These are phyloP conservation scores for Cryptococcus amylolentus DNA, from an alignment of 1,284 basidiomycete species.

Conservation along the genomic window DNA sequence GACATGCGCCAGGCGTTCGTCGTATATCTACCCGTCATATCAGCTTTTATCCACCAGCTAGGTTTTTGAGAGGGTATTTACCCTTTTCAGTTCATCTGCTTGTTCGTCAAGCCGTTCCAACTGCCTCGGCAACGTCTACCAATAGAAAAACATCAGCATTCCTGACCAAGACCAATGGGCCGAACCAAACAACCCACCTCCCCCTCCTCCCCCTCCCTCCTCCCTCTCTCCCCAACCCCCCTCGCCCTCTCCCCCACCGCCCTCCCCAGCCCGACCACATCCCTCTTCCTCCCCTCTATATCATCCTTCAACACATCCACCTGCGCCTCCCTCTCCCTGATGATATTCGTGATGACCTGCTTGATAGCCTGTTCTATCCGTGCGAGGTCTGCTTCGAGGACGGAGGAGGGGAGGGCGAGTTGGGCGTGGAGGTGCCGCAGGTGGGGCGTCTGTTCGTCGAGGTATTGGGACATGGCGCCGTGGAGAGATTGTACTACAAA, in stretches of 20 bases:
- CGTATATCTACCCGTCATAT: slow-evolving; percentile 26
- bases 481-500: not conserved
- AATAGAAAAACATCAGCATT: too few relatives aligned
- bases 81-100: slow-evolving; percentile 31
- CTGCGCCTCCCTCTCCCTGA: slow-evolving; percentile 40
- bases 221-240: slow-evolving; percentile 22
- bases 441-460: slow-evolving; percentile 43
- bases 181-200: slow-evolving; percentile 24
- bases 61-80: slow-evolving; percentile 8
- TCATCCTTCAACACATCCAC: slow-evolving; percentile 41
- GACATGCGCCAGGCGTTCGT: slow-evolving; percentile 32
- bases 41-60: not conserved
- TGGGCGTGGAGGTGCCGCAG: slow-evolving; percentile 38
- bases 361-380: slow-evolving; percentile 43
- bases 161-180: not conserved
- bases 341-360: slow-evolving; percentile 35
- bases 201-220: slow-evolving; percentile 30
- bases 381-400: slow-evolving; percentile 33
- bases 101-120: slow-evolving; percentile 33
- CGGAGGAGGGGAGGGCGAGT: slow-evolving; percentile 35
- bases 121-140: slow-evolving; percentile 35
- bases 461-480: slow-evolving; percentile 35
- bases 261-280: slow-evolving; percentile 27
- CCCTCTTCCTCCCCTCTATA: slow-evolving; percentile 29
- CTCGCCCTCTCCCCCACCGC: slow-evolving; percentile 40